Evolutionary conservation across 306 rosid species (phyloP), one percentile per base, ranked within the genome.

Genomic region (Trichosanthes truncata): DNA sequence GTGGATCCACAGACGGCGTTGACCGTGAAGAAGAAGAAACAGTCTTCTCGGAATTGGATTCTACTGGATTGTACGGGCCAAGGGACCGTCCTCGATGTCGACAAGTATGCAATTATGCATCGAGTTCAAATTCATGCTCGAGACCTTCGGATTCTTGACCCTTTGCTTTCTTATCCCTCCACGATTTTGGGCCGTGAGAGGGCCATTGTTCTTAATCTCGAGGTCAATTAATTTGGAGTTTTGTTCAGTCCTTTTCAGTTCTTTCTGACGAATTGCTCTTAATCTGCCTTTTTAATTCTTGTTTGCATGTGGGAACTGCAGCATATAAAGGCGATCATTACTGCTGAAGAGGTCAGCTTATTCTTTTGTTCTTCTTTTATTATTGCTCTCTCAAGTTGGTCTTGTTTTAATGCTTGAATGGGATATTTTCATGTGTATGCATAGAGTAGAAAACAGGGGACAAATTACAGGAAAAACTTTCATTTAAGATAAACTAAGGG

Each of bases 321-420:
- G 98, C 98, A 95, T 87, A 90, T 92, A 85, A 95, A 95, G 81
- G 98, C 98, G 46, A 92, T 95, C 71, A 95, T 95, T 80, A 95
- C 98, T 0, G 97, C 98, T 14, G 97, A 95, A 41, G 98, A 95
- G 97, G 98, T 95, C 81, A 36, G 88, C 62, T 33, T 51, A 41
- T 83, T 66, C 83, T 84, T 78, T 26, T 26, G 29, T 33, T 79
- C 73, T 66, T 66, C 45, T 66, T 66, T 9, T 38, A 15, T 63
- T 63, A 15, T 18, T 36, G 10, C 40, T 26, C 33, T 45, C 23
- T 48, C 53, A 14, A 25, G 10, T 46, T 72, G 77, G 57, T 29
- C 9, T 48, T 72, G 23, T 49, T 72, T 72, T 45, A 6, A 14
- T 72, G 59, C 35, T 23, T 72, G 38, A 71, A 9, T 11, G 53